Base-by-base conservation (phyloP, 306 rosid genomes). In the Medicago ruthenica region DNA sequence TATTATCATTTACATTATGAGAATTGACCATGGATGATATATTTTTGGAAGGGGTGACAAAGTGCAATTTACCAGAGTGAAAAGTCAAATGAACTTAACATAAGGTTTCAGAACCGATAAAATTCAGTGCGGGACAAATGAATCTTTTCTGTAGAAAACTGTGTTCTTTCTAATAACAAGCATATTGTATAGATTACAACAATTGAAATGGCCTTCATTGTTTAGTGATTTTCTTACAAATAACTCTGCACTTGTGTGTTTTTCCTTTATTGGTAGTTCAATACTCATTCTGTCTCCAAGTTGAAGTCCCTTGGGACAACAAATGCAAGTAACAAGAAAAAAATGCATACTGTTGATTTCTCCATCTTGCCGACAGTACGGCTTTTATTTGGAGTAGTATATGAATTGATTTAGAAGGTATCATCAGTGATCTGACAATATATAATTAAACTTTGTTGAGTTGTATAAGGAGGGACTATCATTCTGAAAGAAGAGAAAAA, bases 311-410 rank as follows among this genome's bases (percentile, higher is more conserved):
- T 64, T 31, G 21, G 34, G 58, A 73, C 37, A 53, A 18, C 77
- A 74, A 62, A 67, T 14, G 34, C 76, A 72, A 40, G 71, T 53
- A 22, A 64, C 24, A 42, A 45, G 65, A 67, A 69, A 75, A 47
- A 62, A 31, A 42, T 41, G 74, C 50, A 42, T 42, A 34, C 60
- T 36, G 17, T 14, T 70, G 41, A 44, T 60, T 17, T 70, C 39
- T 70, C 63, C 21, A 70, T 60, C 21, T 71, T 61, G 21, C 36
- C 6, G 14, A 7, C 69, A 16, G 10, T 16, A 27, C 69, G 59
- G 34, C 42, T 48, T 78, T 78, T 70, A 58, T 58, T 58, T 44
- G 67, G 8, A 39, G 48, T 36, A 31, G 57, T 45, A 45, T 17
- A 68, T 77, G 76, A 68, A 15, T 60, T 48, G 55, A 70, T 34